These are phyloP conservation scores for Diaporthe sp. DNA, from an alignment of 2,329 filamentous ascomycete genomes.

Conservation along the genomic window DNA sequence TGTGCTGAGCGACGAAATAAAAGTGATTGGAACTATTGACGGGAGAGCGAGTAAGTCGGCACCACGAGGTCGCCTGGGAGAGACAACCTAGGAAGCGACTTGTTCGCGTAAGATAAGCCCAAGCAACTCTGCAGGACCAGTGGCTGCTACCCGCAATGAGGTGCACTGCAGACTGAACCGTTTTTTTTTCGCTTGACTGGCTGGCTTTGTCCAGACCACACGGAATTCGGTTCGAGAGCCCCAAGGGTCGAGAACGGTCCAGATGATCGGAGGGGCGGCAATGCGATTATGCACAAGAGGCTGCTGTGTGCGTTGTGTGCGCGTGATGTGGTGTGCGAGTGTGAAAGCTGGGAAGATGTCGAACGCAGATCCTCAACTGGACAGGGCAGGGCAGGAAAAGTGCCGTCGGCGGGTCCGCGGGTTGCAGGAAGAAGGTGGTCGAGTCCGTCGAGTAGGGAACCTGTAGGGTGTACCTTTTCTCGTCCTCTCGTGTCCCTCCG, in stretches of 20 bases:
- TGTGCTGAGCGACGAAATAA: constrained; percentile 18
- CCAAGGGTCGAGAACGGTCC: constrained; percentile 20
- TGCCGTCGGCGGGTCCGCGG: constrained; percentile 36
- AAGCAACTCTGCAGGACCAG: constrained; percentile 38
- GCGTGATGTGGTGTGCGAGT: not conserved
- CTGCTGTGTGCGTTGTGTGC: not conserved
- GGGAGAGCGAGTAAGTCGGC: constrained; percentile 13
- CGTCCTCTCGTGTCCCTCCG: constrained; percentile 31
- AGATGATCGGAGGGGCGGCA: constrained; percentile 20
- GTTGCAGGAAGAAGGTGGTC: constrained; percentile 23
- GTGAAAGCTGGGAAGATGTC: constrained; percentile 2
- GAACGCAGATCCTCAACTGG: constrained; percentile 21
- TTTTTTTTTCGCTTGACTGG: constrained; percentile 39
- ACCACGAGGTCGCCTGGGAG: constrained; percentile 22
- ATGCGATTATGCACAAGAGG: constrained; percentile 12
- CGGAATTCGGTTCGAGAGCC: constrained; percentile 15
- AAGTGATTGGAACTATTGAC: not conserved
- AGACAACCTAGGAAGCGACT: constrained; percentile 33
- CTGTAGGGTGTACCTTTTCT: constrained; percentile 32
- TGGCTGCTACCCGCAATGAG: constrained; percentile 37
- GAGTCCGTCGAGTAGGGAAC: constrained; percentile 34
- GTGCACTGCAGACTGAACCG: constrained; percentile 27
- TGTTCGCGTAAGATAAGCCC: constrained; percentile 40
- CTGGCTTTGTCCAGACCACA: not conserved
- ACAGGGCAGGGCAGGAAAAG: constrained; percentile 17